Base-by-base conservation (phyloP, 31 red algal genomes). In the Odonthalia washingtoniensis region DNA sequence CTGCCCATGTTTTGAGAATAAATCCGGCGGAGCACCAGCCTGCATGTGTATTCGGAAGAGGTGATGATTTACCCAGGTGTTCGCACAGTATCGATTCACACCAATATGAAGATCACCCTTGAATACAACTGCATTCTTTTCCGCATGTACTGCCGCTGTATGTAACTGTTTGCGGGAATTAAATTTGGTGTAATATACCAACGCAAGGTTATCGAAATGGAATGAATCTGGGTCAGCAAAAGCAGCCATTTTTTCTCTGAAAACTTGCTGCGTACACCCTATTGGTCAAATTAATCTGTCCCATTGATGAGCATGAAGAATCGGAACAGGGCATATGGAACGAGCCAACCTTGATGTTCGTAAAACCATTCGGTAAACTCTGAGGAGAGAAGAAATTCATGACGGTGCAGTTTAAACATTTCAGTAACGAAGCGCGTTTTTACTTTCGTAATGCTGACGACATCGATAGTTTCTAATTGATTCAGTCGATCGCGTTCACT, bases 51-150 rank as follows among this genome's bases (percentile, higher is more conserved):
- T 72, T 28, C 85, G 93, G 88, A 98, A 98, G 6, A 95, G 69
- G 46, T 98, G 89, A 34, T 89, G 96, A 53, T 98, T 80, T 37
- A 91, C 81, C 96, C 96, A 98, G 38, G 96, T 95, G 70, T 98
- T 93, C 31, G 78, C 89, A 60, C 93, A 95, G 69, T 93, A 81
- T 18, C 93, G 77, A 81, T 98, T 95, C 6, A 98, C 96, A 39
- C 96, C 96, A 64, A 98, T 95, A 2, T 93, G 96, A 24, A 98
- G 74, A 65, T 98, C 96, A 40, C 96, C 93, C 72, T 98, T 98
- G 44, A 98, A 87, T 33, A 98, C 77, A 32, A 98, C 84, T 34
- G 63, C 53, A 65, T 91, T 52, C 5, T 79, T 40, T 72, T 89
- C 91, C 21, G 96, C 96, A 64, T 95, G 95, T 35, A 81, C 87